Conservation (phyloP, 805 yeast genomes). For the Metschnikowia similis region DNA sequence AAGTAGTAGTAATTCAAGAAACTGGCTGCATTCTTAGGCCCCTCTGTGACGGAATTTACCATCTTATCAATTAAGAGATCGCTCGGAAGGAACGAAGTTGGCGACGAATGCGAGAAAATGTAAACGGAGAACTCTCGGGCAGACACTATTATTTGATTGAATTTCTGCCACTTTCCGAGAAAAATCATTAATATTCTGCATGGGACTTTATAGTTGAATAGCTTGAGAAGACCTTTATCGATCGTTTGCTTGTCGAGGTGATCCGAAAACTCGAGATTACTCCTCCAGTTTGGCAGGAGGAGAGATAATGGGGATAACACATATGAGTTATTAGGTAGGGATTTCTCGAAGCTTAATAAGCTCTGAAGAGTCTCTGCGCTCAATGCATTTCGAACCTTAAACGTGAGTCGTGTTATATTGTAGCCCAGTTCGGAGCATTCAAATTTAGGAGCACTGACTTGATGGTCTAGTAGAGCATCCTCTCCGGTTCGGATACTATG, state of each 20-base stretch:
- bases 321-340: conserved; percentile 1
- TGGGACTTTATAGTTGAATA: neutral
- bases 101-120: neutral
- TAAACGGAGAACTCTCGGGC: neutral
- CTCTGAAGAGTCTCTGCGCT: conserved; percentile 6
- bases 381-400: conserved; percentile 8
- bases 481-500: neutral
- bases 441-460: neutral
- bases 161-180: neutral
- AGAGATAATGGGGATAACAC: conserved; percentile 14
- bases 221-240: neutral
- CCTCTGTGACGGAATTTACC: neutral
- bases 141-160: neutral
- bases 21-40: neutral
- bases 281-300: neutral
- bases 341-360: conserved; percentile 8
- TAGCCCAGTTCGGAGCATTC: neutral
- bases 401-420: conserved; percentile 5
- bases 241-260: neutral
- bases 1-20: neutral
- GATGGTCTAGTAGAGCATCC: neutral
- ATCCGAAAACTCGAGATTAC: neutral
- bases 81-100: neutral
- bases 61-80: neutral
- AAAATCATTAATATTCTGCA: neutral